phyloP scores from a whole-genome alignment of 352 stramenopile species.

The Peronospora farinosa region DNA sequence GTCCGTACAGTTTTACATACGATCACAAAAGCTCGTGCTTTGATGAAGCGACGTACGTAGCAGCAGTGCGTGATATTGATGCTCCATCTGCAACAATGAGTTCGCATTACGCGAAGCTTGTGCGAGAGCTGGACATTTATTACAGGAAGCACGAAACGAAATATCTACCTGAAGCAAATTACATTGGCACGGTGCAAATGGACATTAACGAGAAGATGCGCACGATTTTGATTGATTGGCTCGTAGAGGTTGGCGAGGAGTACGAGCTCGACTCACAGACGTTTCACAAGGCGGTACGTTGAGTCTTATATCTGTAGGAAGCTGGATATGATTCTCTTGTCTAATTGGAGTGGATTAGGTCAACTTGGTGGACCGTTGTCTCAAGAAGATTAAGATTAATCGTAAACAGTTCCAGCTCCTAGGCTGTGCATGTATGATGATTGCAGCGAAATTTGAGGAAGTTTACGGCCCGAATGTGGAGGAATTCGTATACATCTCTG shows the following conservation, averaged over 20 bases:
- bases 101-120: conserved; percentile 47
- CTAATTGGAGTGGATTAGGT: conserved; percentile 28
- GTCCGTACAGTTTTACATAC: conserved; percentile 52
- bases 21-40: conserved; percentile 69
- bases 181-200: conserved; percentile 81
- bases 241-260: conserved; percentile 89
- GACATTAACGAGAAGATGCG: conserved; percentile 99
- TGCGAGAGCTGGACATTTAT: conserved; percentile 55
- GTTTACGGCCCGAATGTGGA: conserved; percentile 90
- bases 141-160: conserved; percentile 70
- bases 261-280: conserved; percentile 80
- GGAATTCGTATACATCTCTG: conserved; percentile 97
- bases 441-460: conserved; percentile 97
- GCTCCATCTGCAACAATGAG: conserved; percentile 22
- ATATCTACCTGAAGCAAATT: conserved; percentile 53
- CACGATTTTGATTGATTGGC: conserved; percentile 99
- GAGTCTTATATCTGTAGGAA: not conserved
- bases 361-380: conserved; percentile 79
- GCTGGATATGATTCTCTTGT: not conserved
- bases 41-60: conserved; percentile 47
- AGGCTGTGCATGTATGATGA: conserved; percentile 92
- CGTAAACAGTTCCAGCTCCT: conserved; percentile 93
- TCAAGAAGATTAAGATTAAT: conserved; percentile 79
- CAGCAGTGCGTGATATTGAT: conserved; percentile 58
- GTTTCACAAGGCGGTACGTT: conserved; percentile 69